Evolutionary conservation across 768 basidiomycete genomes (phyloP).

Genomic region (Pulveroboletus frians): DNA sequence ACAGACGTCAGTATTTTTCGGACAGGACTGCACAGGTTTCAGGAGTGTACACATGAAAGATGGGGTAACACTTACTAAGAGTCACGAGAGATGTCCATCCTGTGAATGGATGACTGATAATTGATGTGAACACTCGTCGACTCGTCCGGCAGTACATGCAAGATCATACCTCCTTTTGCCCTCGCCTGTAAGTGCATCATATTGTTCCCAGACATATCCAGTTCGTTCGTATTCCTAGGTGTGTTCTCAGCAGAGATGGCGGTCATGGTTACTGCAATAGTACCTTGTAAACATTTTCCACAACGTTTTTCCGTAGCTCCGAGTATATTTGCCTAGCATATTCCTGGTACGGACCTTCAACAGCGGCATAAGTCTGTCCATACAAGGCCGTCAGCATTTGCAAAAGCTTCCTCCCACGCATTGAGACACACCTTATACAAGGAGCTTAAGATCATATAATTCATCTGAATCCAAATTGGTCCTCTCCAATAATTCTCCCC

Average conservation of each 20-base stretch:
- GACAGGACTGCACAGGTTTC: conserved; percentile 47
- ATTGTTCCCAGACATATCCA: conserved; percentile 97
- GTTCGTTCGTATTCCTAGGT: conserved; percentile 83
- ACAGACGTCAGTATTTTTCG: conserved; percentile 51
- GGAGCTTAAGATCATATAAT: conserved; percentile 80
- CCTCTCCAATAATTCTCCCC: conserved; percentile 99
- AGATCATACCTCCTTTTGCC: conserved; percentile 72
- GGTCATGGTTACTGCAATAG: conserved; percentile 1
- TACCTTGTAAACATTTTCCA: conserved; percentile 77
- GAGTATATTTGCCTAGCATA: conserved; percentile 74
- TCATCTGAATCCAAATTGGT: conserved; percentile 97
- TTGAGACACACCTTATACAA: conserved; percentile 58
- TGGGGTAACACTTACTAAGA: conserved; percentile 57
- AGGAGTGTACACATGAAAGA: background rate
- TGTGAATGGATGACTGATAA: conserved; percentile 84
- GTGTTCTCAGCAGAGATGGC: conserved; percentile 4
- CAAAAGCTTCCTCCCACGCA: background rate
- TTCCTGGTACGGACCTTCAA: conserved; percentile 76
- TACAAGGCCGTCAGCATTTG: background rate
- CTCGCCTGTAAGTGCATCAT: conserved; percentile 77
- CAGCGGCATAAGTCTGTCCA: conserved; percentile 65
- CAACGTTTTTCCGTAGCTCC: conserved; percentile 74
- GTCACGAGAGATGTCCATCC: conserved; percentile 93
- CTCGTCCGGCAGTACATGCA: background rate
- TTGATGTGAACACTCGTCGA: conserved; percentile 4